These are phyloP conservation scores for Isoetes taiwanensis DNA, from an alignment of 75 land plant species.

Conservation along the genomic window DNA sequence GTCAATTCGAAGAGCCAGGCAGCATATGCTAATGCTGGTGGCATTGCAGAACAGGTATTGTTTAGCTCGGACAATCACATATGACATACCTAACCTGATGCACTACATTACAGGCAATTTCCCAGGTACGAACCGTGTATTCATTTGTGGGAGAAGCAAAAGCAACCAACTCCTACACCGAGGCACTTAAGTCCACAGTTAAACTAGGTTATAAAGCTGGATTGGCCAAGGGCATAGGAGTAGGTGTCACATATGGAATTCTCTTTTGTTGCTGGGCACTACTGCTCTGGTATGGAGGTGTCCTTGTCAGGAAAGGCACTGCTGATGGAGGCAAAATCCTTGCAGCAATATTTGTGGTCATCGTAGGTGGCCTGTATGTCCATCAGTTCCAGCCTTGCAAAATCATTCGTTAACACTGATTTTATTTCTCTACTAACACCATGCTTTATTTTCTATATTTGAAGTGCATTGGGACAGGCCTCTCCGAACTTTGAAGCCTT, in stretches of 20 bases:
- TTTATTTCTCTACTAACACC: too few species aligned
- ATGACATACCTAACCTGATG: too few species aligned
- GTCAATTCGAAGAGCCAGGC: not conserved
- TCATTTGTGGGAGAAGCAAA: conserved; percentile 41
- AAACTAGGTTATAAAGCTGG: conserved; percentile 25
- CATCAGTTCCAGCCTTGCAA: not conserved
- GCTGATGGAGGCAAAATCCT: not conserved
- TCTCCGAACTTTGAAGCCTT: not conserved
- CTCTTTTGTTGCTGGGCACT: conserved; percentile 17
- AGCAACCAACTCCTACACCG: conserved; percentile 24
- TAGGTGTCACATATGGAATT: conserved; percentile 31
- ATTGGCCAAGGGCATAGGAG: conserved; percentile 30
- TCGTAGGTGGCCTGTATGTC: not conserved
- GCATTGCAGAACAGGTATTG: conserved; percentile 6
- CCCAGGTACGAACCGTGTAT: conserved; percentile 20
- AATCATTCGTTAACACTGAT: not conserved
- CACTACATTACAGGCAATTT: conserved; percentile 27
- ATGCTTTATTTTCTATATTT: too few species aligned
- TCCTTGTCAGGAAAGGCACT: not conserved
- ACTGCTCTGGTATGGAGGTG: conserved; percentile 3
- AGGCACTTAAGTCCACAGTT: conserved; percentile 12
- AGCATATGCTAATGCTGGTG: not conserved
- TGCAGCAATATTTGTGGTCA: not conserved
- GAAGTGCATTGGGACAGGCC: conserved; percentile 2
- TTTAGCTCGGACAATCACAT: too few species aligned